Conservation (phyloP, 371 early-diverging fungal genomes). For the Blyttiomyces sp. region DNA sequence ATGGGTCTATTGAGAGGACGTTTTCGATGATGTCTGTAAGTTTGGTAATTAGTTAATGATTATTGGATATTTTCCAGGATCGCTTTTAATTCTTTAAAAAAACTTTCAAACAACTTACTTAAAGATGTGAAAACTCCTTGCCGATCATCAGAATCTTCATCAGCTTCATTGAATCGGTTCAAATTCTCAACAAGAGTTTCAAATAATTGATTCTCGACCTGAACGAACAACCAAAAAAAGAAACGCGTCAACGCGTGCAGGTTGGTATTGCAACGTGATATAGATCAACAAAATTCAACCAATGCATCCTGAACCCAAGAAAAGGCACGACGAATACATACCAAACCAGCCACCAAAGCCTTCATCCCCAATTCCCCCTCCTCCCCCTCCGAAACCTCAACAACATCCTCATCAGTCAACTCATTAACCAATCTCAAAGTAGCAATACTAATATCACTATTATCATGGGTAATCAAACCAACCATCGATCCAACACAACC, state of each 20-base stretch:
- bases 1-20: constrained; percentile 68
- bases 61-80: neutral
- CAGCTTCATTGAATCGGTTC: constrained; percentile 69
- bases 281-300: neutral
- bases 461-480: constrained; percentile 82
- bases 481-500: constrained; percentile 65
- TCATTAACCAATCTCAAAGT: constrained; percentile 83
- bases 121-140: constrained; percentile 84
- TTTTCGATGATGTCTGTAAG: constrained; percentile 77
- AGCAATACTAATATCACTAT: constrained; percentile 86
- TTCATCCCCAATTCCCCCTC: constrained; percentile 66
- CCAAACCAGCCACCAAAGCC: constrained; percentile 66
- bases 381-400: constrained; percentile 53
- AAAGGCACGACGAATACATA: constrained; percentile 25
- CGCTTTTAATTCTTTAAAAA: neutral
- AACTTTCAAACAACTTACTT: constrained; percentile 30
- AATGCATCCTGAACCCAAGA: neutral
- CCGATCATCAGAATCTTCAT: constrained; percentile 65
- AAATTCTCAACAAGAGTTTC: constrained; percentile 78
- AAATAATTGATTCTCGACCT: constrained; percentile 69
- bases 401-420: constrained; percentile 87
- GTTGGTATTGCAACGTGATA: neutral
- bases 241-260: neutral
- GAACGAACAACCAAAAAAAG: neutral
- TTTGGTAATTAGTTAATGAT: no score